Base-by-base conservation (phyloP, 2,329 filamentous ascomycete species). In the Chaetomium sp. region DNA sequence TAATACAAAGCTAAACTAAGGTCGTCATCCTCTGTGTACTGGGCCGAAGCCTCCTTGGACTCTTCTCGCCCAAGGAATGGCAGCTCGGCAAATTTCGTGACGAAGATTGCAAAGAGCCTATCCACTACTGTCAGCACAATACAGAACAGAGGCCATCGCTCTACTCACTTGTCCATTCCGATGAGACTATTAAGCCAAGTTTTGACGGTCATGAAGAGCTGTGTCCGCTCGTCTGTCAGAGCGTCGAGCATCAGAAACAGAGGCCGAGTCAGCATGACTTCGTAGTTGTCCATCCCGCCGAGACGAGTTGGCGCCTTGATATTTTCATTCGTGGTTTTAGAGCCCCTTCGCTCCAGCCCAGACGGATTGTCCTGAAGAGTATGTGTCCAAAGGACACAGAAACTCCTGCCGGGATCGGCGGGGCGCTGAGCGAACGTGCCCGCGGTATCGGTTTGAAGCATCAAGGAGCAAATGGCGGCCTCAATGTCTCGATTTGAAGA, bases 331-430 rank as follows among this genome's bases (percentile, higher is more conserved):
- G 79, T 79, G 1, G 78, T 76, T 68, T 81, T 84, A 6, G 82
- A 78, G 6, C 79, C 77, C 65, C 83, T 78, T n/a, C 83, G 78
- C 61, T 86, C 84, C 35, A 69, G 66, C 63, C 71, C 65, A 12
- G 81, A 77, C 21, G 80, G 77, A 72, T 81, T 84, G 66, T 87
- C 87, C 72, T 89, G 86, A 31, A 89, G 75, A 23, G 85, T 91
- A 73, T 96, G 92, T n/a, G 88, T 89, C 92, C 93, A 97, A 3
- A 96, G 78, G 4, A 92, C 85, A 49, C 85, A 82, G 74, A 96
- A 94, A 13, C 85, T 87, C 57, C 89, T 84, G 1, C 87, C 89
- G 61, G 85, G 79, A 65, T 93, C 88, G 5, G 85, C 83, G 64
- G 80, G 73, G 27, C 81, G 78, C 64, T 77, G 71, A 8, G 79